Evolutionary conservation across 164 flowering plant genomes (phyloP), one percentile per base, ranked within the genome.

Genomic region (Magnolia officinalis): DNA sequence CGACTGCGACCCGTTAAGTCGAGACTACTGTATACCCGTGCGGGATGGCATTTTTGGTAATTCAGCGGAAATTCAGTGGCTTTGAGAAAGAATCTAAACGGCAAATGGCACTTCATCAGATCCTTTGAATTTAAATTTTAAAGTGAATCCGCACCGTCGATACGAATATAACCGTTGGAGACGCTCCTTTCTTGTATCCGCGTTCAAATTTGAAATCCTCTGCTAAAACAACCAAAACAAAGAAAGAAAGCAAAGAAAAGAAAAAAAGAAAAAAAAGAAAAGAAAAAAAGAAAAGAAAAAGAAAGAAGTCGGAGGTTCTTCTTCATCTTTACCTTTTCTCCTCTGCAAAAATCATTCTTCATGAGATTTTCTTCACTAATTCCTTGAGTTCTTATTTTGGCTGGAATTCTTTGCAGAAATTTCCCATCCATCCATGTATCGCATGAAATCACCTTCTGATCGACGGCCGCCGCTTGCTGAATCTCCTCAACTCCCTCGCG

Each of bases 381-480:
- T 45, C 31, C 31, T 29, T 58, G 23, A 26, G 24, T 16, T 37
- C 45, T 37, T 37, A 37, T 37, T 37, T 23, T 10, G 6, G 6
- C 6, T 37, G 45, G 45, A 37, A 37, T 14, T 5, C 14, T 31
- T 68, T 68, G 50, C 49, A 26, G 71, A 19, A 14, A 31, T 31
- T 16, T 16, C 18, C 31, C 20, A 13, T 26, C 20, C n/a, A 37
- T 31, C 66, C 19, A 75, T 75, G 77, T 23, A 51, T 67, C 64
- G 58, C 29, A 29, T 52, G 86, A 89, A 74, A 77, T 75, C 85
- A 65, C 76, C 82, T 74, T 74, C 88, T 2, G 73, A 77, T 75
- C 83, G 88, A 26, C 89, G 88, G 75, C 98, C 95, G 1, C 94
- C 96, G 63, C 89, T 94, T 8, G 80, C 89, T 0, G 88, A 82